Base-by-base conservation (phyloP, 2,329 filamentous ascomycete species). In the Alternaria tenuissima region DNA sequence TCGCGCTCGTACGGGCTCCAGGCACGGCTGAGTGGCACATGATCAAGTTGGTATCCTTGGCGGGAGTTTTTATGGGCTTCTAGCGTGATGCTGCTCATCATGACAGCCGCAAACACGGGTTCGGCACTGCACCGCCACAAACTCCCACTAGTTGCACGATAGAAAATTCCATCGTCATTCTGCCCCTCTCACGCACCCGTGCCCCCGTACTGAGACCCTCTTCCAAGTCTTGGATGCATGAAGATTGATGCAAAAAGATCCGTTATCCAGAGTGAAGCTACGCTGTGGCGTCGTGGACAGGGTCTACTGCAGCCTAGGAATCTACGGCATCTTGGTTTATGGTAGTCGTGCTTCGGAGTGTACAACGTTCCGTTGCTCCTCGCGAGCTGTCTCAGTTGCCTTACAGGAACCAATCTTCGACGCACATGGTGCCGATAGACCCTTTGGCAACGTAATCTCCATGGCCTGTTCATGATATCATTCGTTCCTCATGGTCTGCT, bases 71-170 rank as follows among this genome's bases (percentile, higher is more conserved):
- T 52, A 53, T 59, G 41, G 12, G 24, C 54, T 63, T 57, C 62
- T 70, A 69, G 69, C 67, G 71, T 70, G 64, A 71, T 67, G 68
- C 73, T 66, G 74, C 63, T 47, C 32, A 52, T 60, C 55, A 62
- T 62, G 55, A 65, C 38, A 53, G 57, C 63, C 68, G 57, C 52
- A 52, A 64, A 62, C 66, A 65, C 64, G 65, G 63, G 52, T 51
- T 51, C 62, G 39, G 51, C 30, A 39, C 34, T 59, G 43, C 57
- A 39, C 52, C 55, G 58, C 58, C 52, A 60, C 58, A 47, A 43
- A 36, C 62, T 69, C 56, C 57, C 57, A 61, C 69, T 69, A 65
- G 62, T 47, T 20, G 28, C 39, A 32, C 28, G 14, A 57, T 34
- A 34, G 51, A 30, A 53, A 30, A 26, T 34, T 42, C 28, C 16